Evolutionary conservation across 768 basidiomycete genomes (phyloP).

Genomic region (Cystofilobasidium capitatum): DNA sequence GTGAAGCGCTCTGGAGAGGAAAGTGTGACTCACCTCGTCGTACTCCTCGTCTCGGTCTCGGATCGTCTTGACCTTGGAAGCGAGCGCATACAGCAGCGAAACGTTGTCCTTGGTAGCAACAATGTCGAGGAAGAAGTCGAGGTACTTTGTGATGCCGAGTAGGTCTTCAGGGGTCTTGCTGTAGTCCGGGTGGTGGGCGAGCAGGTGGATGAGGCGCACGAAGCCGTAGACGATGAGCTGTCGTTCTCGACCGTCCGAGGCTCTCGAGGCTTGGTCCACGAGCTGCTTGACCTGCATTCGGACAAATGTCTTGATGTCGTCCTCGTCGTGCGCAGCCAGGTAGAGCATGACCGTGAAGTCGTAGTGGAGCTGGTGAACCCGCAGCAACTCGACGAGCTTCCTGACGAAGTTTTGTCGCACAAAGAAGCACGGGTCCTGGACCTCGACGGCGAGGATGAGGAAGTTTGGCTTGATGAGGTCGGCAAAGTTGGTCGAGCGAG

Average conservation of each 20-base stretch:
- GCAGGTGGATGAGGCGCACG: slow-evolving; percentile 70
- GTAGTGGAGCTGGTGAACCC: slow-evolving; percentile 54
- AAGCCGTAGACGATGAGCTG: slow-evolving; percentile 45
- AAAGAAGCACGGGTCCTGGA: slow-evolving; percentile 79
- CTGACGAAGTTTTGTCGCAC: slow-evolving; percentile 68
- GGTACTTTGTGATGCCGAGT: slow-evolving; percentile 75
- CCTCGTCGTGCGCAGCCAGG: slow-evolving; percentile 79
- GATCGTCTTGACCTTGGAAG: slow-evolving; percentile 74
- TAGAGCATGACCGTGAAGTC: slow-evolving; percentile 78
- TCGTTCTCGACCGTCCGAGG: background rate
- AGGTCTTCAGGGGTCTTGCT: slow-evolving; percentile 54
- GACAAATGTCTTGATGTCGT: slow-evolving; percentile 62
- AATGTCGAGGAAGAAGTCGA: slow-evolving; percentile 75
- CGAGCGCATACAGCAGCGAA: slow-evolving; percentile 69
- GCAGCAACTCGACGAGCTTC: slow-evolving; percentile 61
- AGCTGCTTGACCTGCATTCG: slow-evolving; percentile 29
- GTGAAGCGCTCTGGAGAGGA: background rate
- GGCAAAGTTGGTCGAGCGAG: slow-evolving; percentile 48
- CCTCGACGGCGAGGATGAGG: slow-evolving; percentile 56
- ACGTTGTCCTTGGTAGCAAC: slow-evolving; percentile 72
- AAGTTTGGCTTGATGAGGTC: slow-evolving; percentile 54
- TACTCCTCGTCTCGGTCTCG: slow-evolving; percentile 60
- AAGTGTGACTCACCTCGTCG: slow-evolving; percentile 51
- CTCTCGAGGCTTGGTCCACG: background rate
- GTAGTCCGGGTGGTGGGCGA: slow-evolving; percentile 92